Conservation (phyloP, 2,329 filamentous ascomycete species). For the Cadophora gregata region DNA sequence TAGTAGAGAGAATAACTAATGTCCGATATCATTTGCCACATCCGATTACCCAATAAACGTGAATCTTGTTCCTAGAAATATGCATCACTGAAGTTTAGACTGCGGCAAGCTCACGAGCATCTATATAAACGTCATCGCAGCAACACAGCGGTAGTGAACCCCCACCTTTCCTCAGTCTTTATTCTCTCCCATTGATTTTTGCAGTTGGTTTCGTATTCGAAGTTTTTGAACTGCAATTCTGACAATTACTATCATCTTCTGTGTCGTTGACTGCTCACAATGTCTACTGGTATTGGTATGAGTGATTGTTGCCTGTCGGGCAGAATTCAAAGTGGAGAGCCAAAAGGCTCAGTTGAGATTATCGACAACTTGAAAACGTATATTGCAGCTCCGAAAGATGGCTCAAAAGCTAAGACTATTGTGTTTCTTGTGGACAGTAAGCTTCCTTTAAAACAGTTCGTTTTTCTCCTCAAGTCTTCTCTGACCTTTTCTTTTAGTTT, state of each 20-base stretch:
- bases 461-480: neutral
- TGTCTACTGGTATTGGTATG: conserved; percentile 49
- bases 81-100: neutral
- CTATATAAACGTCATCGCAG: conserved; percentile 17
- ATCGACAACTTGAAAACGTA: conserved; percentile 51
- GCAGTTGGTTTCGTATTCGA: neutral
- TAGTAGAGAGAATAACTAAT: neutral
- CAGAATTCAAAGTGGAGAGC: conserved; percentile 47
- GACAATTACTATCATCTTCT: neutral
- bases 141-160: neutral
- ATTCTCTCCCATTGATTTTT: neutral
- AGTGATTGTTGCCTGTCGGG: conserved; percentile 50
- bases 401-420: conserved; percentile 50
- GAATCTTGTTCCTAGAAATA: neutral
- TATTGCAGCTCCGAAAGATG: conserved; percentile 50
- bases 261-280: conserved; percentile 29
- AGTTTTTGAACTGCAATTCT: neutral
- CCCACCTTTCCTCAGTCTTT: neutral
- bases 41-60: conserved; percentile 1
- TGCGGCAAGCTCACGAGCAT: too few relatives aligned
- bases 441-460: conserved; percentile 12
- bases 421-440: conserved; percentile 53
- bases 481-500: conserved; percentile 44
- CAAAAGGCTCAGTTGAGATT: conserved; percentile 45
- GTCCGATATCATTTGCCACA: neutral